Evolutionary conservation across 1,139 yeast genomes (phyloP), one percentile per base, ranked within the genome.

Genomic region (Geotrichum bryndzae): DNA sequence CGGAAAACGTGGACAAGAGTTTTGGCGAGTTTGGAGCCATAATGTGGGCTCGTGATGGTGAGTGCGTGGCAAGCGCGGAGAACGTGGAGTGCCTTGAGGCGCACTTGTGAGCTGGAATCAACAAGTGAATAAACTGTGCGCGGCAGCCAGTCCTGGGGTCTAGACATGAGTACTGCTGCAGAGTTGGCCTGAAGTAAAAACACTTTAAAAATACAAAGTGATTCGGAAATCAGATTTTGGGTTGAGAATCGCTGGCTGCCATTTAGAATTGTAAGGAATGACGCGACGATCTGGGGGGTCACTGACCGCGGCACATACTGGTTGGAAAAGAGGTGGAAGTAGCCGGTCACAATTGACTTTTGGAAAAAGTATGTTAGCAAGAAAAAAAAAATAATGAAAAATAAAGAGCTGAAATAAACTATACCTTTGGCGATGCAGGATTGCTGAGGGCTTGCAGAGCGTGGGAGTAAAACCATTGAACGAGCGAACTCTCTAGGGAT

Each of bases 251-350:
- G 60, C 1, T 70, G 66, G 35, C 70, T 63, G 18, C 64, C 65
- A 18, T 61, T 55, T 23, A 68, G 62, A 10, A 67, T 64, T 0
- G 55, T 31, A 13, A 68, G 63, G 38, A 69, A 62, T 33, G 69
- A 54, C 18, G 56, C 15, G 7, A 67, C 68, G 58, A 68, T 64
- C 25, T 68, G 70, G n/a, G 62, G 59, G 7, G 66, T 54, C 45
- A 69, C 48, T 2, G 69, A 59, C 51, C 64, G 58, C 10, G 70
- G 69, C 27, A 68, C 59, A 38, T 66, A 61, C 56, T 69, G 72
- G 53, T 66, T 66, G 50, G 68, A 66, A 59, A 70, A 66, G 25
- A 70, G 65, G 63, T 70, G 72, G 51, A 70, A 62, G 48, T 68
- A 68, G 11, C 68, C 69, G 11, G 69, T 70, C 13, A 68, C 61